Percentiles rank a stretch among this genome's conserved stretches.
phyloP scores from a whole-genome alignment of 2,329 filamentous ascomycete species.

The Sordariomycetes sp. region DNA sequence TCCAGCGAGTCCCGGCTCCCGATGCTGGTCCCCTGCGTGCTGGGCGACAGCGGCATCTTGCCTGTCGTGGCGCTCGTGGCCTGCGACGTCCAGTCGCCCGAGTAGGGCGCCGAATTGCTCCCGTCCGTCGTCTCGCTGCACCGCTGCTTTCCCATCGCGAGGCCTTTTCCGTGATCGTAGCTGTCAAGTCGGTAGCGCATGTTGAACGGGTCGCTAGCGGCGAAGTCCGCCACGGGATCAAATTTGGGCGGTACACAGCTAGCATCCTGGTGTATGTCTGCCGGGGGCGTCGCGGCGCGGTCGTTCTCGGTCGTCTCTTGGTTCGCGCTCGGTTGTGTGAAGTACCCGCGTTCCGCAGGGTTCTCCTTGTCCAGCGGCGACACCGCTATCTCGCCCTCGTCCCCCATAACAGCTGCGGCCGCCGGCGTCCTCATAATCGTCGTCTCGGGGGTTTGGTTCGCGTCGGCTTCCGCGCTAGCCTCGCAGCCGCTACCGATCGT shows the following conservation, averaged over 20 bases:
- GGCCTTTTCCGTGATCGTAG: conserved; percentile 22
- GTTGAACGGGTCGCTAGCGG: conserved; percentile 38
- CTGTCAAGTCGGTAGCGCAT: conserved; percentile 19
- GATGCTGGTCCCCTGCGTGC: conserved; percentile 55
- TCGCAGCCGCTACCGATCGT: neutral
- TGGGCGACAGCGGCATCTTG: conserved; percentile 54
- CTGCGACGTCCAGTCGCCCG: conserved; percentile 52
- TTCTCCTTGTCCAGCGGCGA: neutral
- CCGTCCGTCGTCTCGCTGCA: conserved; percentile 53
- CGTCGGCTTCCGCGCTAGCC: neutral
- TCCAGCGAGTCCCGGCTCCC: conserved; percentile 49
- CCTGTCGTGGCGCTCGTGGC: conserved; percentile 53
- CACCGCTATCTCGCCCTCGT: neutral
- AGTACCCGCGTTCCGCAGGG: neutral
- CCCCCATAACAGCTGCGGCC: neutral
- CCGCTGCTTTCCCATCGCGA: conserved; percentile 37
- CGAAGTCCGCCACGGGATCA: conserved; percentile 34
- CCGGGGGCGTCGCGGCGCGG: neutral
- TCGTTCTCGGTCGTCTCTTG: neutral
- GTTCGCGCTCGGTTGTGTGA: neutral
- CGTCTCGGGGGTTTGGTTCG: conserved; percentile 1
- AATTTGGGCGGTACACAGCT: conserved; percentile 19
- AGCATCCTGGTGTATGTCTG: conserved; percentile 24
- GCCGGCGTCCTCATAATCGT: conserved; percentile 8
- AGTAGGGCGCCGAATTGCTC: conserved; percentile 40